Conservation (phyloP, 176 grass and related monocot genomes). For the Hsuehochloa calcarea region DNA sequence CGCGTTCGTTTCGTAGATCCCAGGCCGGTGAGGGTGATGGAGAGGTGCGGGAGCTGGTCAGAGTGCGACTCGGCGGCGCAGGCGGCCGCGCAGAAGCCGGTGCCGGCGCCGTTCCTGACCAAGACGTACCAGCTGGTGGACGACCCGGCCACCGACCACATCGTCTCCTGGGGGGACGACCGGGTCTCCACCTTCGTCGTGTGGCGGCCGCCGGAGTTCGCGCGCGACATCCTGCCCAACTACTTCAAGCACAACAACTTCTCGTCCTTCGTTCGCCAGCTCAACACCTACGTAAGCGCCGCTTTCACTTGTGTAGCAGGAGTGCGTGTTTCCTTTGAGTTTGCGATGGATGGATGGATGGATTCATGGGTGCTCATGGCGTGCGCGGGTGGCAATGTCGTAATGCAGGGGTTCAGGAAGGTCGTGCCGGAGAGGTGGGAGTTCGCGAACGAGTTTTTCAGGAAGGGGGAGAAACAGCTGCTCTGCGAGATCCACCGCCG, state of each 20-base stretch:
- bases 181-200: constrained; percentile 92
- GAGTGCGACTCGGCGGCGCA: constrained; percentile 50
- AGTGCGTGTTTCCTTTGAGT: neutral
- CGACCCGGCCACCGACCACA: constrained; percentile 82
- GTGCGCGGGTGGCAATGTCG: neutral
- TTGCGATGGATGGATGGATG: neutral
- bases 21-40: constrained; percentile 29
- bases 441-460: constrained; percentile 91
- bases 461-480: constrained; percentile 77
- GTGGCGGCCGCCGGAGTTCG: constrained; percentile 94
- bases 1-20: neutral
- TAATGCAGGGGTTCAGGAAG: constrained; percentile 82
- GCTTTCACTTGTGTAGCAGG: neutral
- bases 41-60: constrained; percentile 67
- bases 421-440: constrained; percentile 84
- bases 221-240: constrained; percentile 90
- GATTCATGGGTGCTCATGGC: neutral
- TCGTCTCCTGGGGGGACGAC: constrained; percentile 99
- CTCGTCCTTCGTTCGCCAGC: constrained; percentile 97
- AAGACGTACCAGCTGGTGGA: constrained; percentile 99
- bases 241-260: constrained; percentile 99
- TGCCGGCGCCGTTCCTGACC: constrained; percentile 94
- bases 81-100: constrained; percentile 72
- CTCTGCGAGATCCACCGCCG: constrained; percentile 90
- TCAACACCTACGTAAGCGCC: constrained; percentile 92